Base-by-base conservation (phyloP, 2,329 filamentous ascomycete genomes). In the Colletotrichum salicis region DNA sequence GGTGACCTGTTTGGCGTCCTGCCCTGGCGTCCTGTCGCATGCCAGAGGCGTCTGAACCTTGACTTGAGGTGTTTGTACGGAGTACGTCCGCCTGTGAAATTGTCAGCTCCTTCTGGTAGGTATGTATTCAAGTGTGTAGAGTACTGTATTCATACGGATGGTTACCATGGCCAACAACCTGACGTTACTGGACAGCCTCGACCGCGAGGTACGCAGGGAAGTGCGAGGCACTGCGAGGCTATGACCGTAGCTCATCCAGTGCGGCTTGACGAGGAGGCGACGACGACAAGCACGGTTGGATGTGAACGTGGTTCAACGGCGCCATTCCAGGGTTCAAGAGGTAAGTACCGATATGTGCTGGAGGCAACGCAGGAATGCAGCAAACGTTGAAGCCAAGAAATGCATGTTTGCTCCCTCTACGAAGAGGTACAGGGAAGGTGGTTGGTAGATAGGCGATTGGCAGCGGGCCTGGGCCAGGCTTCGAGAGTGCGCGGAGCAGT, bases 21-120 rank as follows among this genome's bases (percentile, higher is more conserved):
- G 54, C 60, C 70, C 64, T 60, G 66, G 45, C 58, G 58, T 64
- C 64, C 54, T 59, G 52, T 69, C 59, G 65, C 65, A 64, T 64
- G 33, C 58, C 45, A 59, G 58, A 52, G 64, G 69, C 65, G 65
- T 69, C 41, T 33, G 41, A 69, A 64, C 54, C 48, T 52, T n/a
- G 29, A 22, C 41, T 29, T 27, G 59, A 62, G 19, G 37, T 52
- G 19, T 33, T 35, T 62, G 29, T 41, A 56, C 22, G 7, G 24
- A 54, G 31, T 45, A 56, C 33, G 13, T 51, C 27, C 37, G 54
- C 51, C 51, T 55, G 24, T 55, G 33, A 33, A 22, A 29, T 22
- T 29, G 51, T 64, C 51, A 64, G 61, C 61, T 64, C 24, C 51
- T 24, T 54, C 33, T 3, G 51, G 29, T 27, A 55, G 33, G 51